phyloP scores from a whole-genome alignment of 2,329 filamentous ascomycete genomes.

The Fusarium napiforme region DNA sequence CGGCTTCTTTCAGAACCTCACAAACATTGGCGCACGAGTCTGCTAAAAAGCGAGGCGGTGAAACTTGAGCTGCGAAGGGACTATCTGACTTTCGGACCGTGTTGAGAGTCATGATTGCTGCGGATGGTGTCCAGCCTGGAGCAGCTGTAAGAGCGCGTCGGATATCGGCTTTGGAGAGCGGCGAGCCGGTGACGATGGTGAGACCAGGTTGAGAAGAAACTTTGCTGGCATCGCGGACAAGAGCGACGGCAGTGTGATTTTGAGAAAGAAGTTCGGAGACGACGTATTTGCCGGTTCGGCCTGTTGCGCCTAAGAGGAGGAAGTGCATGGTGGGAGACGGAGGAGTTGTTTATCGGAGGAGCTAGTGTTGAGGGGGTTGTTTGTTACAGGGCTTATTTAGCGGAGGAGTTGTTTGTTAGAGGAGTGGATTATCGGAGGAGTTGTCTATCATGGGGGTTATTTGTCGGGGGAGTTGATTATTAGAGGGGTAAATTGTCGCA shows the following conservation, averaged over 20 bases:
- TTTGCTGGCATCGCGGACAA: constrained; percentile 49
- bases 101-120: constrained; percentile 54
- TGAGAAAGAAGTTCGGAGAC: constrained; percentile 52
- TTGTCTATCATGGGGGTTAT: too few species aligned
- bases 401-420: too few species aligned
- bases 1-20: constrained; percentile 47
- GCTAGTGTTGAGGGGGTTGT: too few species aligned
- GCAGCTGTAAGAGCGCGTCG: constrained; percentile 37
- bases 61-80: constrained; percentile 53
- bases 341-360: background rate
- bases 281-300: constrained; percentile 56
- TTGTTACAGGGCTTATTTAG: background rate
- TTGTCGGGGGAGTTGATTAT: too few species aligned
- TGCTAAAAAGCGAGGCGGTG: constrained; percentile 52
- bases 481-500: too few species aligned
- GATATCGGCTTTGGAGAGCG: constrained; percentile 51
- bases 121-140: constrained; percentile 41
- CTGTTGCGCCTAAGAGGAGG: constrained; percentile 57
- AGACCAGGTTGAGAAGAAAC: constrained; percentile 41
- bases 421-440: too few species aligned
- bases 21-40: constrained; percentile 52
- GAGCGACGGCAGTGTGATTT: constrained; percentile 52
- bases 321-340: constrained; percentile 48
- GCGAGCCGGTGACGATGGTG: constrained; percentile 49
- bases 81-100: constrained; percentile 53